These are phyloP conservation scores for Cornus florida DNA, from an alignment of 148 eudicot genomes.

Conservation along the genomic window DNA sequence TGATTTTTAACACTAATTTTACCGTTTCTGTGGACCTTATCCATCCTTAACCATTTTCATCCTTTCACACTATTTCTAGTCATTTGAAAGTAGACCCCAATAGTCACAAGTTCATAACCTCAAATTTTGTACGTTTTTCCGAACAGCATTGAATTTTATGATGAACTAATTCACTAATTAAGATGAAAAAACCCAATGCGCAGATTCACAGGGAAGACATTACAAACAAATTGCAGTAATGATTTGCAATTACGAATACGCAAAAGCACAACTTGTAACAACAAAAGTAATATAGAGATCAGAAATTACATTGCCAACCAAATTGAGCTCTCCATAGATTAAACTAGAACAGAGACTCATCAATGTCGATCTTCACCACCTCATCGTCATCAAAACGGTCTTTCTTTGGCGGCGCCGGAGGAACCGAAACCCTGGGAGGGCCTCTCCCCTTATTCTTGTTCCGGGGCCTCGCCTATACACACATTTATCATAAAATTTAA, in stretches of 20 bases:
- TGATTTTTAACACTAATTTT: too few relatives aligned
- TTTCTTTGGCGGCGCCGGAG: constrained; percentile 41
- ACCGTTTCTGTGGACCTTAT: too few relatives aligned
- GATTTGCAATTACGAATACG: neutral
- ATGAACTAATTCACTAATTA: neutral
- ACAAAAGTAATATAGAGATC: neutral
- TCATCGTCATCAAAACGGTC: constrained; percentile 42
- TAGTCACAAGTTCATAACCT: too few relatives aligned
- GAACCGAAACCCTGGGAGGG: constrained; percentile 43
- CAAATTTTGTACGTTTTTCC: too few relatives aligned
- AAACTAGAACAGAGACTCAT: constrained; percentile 20
- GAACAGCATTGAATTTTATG: too few relatives aligned
- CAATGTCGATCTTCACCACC: constrained; percentile 26
- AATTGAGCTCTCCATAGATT: neutral
- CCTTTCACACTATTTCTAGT: too few relatives aligned
- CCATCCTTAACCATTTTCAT: too few relatives aligned
- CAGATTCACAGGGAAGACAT: too few relatives aligned
- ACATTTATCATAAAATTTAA: neutral
- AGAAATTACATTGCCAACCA: constrained; percentile 9
- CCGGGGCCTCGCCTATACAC: constrained; percentile 54
- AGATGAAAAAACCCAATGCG: neutral
- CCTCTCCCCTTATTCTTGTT: constrained; percentile 65
- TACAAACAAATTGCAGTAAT: neutral
- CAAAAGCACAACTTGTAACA: neutral
- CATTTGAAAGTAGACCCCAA: too few relatives aligned